phyloP scores from a whole-genome alignment of 768 basidiomycete genomes.

The Sistotremastrum niveocremeum region DNA sequence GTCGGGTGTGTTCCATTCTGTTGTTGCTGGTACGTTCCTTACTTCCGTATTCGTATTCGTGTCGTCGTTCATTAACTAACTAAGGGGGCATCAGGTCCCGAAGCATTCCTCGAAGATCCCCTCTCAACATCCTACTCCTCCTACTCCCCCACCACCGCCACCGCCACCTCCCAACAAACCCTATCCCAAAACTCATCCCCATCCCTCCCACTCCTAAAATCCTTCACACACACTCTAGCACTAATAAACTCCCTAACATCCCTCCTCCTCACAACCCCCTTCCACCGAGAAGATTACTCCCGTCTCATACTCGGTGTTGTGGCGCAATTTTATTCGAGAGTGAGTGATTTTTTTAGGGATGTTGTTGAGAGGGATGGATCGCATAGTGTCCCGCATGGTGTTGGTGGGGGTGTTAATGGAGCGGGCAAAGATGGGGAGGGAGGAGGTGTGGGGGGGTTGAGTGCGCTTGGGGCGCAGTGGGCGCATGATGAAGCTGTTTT shows the following conservation, averaged over 20 bases:
- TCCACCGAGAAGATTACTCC: conserved; percentile 90
- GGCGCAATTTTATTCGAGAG: conserved; percentile 92
- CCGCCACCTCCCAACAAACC: too few relatives aligned
- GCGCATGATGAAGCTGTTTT: conserved; percentile 74
- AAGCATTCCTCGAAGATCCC: conserved; percentile 79
- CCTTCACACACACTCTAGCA: conserved; percentile 27
- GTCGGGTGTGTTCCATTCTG: conserved; percentile 71
- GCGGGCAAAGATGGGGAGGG: too few relatives aligned
- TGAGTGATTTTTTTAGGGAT: conserved; percentile 76
- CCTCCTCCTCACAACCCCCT: conserved; percentile 85
- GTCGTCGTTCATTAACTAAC: background rate
- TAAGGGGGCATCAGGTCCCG: conserved; percentile 46
- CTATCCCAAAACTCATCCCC: too few relatives aligned
- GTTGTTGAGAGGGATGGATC: conserved; percentile 35
- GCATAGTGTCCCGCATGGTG: conserved; percentile 32
- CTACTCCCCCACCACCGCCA: too few relatives aligned
- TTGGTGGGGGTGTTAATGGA: too few relatives aligned
- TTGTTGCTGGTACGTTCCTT: conserved; percentile 48
- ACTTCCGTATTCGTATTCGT: conserved; percentile 3
- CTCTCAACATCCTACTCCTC: conserved; percentile 47
- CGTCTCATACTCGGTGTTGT: conserved; percentile 88
- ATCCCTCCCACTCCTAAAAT: too few relatives aligned
- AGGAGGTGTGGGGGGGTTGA: too few relatives aligned
- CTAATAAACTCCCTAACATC: conserved; percentile 83
- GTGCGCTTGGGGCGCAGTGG: conserved; percentile 55